Evolutionary conservation across 345 rosid species (phyloP), one percentile per base, ranked within the genome.

Genomic region (Crucihimalaya himalaica): DNA sequence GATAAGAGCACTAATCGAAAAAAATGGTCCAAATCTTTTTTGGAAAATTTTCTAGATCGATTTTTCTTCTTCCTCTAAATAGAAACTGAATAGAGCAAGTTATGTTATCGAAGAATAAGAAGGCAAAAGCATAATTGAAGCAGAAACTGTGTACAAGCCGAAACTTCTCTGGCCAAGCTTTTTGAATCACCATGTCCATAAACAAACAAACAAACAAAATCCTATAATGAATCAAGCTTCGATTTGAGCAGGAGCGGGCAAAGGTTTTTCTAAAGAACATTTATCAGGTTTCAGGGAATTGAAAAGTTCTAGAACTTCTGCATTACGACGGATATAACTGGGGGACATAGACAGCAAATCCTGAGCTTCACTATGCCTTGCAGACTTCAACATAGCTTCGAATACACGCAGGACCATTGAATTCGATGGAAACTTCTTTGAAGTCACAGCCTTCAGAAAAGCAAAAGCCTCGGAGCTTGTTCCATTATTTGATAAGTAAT

Each of bases 261-360:
- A 19, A 63, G 71, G 66, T 48, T 56, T 76, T 31, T 55, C 80
- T 63, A 69, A 25, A 63, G 34, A 54, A 55, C 28, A 70, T 67
- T 71, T 66, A 6, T 76, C 71, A 42, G 81, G 54, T 67, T 83
- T 81, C 80, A 70, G 71, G 45, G 88, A 79, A 77, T 53, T 78
- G 66, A 95, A 92, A 51, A 95, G 89, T 72, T 85, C 78, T 80
- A 92, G 69, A 70, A 92, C 88, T 82, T 95, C 93, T 13, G 96
- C 88, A 79, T 85, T 83, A 73, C 86, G 82, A 27, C 96, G 90
- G 71, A 92, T 68, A 72, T 78, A 80, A 23, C 80, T 70, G 0
- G 96, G 97, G 71, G 88, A 89, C 67, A 82, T 76, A 27, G 89
- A 82, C 79, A 95, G 73, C 60, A 89, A 74, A 75, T 88, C 90